Conservation (phyloP, 768 basidiomycete genomes). For the Tylopilus subfusipes region DNA sequence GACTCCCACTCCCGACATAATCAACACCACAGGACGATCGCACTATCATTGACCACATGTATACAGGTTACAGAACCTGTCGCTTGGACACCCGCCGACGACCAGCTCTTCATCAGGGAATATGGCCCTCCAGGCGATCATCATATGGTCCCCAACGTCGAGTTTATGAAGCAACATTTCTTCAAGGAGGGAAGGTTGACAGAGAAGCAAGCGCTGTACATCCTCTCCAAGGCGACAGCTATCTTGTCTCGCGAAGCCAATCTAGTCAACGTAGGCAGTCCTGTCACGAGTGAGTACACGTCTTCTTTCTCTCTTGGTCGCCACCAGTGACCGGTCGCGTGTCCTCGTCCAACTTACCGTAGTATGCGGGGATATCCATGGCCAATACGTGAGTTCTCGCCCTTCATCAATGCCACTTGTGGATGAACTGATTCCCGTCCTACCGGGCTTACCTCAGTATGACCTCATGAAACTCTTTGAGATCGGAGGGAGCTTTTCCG, state of each 20-base stretch:
- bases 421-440: conserved; percentile 1
- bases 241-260: conserved; percentile 77
- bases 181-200: conserved; percentile 80
- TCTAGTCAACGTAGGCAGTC: conserved; percentile 80
- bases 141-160: conserved; percentile 64
- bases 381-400: conserved; percentile 82
- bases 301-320: background rate
- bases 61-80: conserved; percentile 69
- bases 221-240: conserved; percentile 64
- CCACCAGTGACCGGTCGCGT: conserved; percentile 8
- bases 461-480: conserved; percentile 98
- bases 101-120: conserved; percentile 61
- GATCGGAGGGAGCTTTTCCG: conserved; percentile 80
- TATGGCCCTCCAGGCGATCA: conserved; percentile 36
- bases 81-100: conserved; percentile 60
- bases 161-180: conserved; percentile 86
- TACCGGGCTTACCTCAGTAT: conserved; percentile 51
- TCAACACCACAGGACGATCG: conserved; percentile 21
- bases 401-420: conserved; percentile 59
- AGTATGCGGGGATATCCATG: conserved; percentile 98
- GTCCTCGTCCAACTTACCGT: conserved; percentile 3
- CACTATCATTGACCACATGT: conserved; percentile 24
- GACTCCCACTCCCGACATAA: conserved; percentile 3
- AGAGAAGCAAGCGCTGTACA: conserved; percentile 81
- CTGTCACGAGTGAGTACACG: conserved; percentile 72